Evolutionary conservation across 306 rosid species (phyloP).

Genomic region (Begonia fuchsioides): DNA sequence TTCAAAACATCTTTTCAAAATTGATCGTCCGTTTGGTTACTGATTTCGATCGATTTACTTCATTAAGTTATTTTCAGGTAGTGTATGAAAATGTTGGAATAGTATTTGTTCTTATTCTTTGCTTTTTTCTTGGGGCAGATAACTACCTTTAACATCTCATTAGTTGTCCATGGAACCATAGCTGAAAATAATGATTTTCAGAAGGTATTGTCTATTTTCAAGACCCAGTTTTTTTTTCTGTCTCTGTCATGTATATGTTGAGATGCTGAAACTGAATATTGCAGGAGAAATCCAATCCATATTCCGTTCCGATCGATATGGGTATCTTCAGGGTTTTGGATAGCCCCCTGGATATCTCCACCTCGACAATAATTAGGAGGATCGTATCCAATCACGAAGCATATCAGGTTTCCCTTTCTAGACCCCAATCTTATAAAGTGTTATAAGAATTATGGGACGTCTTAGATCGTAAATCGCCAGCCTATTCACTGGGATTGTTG

Average conservation of each 20-base stretch:
- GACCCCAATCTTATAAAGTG: too few species aligned
- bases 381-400: slow-evolving; percentile 87
- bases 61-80: background rate
- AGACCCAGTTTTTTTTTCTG: slow-evolving; percentile 1
- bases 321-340: slow-evolving; percentile 69
- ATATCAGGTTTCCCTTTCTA: slow-evolving; percentile 40
- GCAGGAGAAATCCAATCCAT: slow-evolving; percentile 62
- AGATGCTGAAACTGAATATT: slow-evolving; percentile 14
- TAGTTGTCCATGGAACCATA: slow-evolving; percentile 73
- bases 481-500: too few species aligned
- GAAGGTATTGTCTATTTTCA: slow-evolving; percentile 41
- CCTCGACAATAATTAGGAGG: slow-evolving; percentile 82
- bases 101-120: background rate
- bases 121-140: slow-evolving; percentile 35
- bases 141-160: slow-evolving; percentile 76
- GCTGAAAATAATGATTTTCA: slow-evolving; percentile 74
- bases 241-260: slow-evolving; percentile 3
- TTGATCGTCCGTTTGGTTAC: too few species aligned
- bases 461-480: too few species aligned
- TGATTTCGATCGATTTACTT: too few species aligned
- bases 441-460: too few species aligned
- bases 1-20: too few species aligned
- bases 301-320: slow-evolving; percentile 74
- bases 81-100: too few species aligned
- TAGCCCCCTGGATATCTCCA: slow-evolving; percentile 66